These are phyloP conservation scores for Aphanoascus verrucosus DNA, from an alignment of 2,329 filamentous ascomycete genomes.

Conservation along the genomic window DNA sequence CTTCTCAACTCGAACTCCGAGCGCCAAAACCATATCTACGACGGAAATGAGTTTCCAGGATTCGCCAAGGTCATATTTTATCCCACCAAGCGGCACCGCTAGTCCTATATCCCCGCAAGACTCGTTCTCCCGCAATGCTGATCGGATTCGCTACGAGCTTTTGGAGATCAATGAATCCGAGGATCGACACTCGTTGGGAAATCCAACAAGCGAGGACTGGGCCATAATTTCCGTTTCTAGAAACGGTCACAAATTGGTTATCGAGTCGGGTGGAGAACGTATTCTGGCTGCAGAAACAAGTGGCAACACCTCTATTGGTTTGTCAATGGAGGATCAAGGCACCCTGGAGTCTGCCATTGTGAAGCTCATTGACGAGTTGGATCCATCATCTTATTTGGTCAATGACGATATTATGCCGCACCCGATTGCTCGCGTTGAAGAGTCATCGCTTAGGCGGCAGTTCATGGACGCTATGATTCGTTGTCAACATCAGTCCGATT, in stretches of 20 bases:
- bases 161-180: slow-evolving; percentile 30
- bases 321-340: slow-evolving; percentile 64
- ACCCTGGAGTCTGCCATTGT: slow-evolving; percentile 69
- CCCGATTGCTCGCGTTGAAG: neutral
- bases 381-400: slow-evolving; percentile 46
- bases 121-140: slow-evolving; percentile 26
- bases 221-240: slow-evolving; percentile 66
- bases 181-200: slow-evolving; percentile 49
- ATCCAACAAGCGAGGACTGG: slow-evolving; percentile 77
- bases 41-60: slow-evolving; percentile 23
- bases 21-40: slow-evolving; percentile 23
- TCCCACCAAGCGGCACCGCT: slow-evolving; percentile 12
- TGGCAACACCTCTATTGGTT: neutral
- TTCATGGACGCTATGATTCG: slow-evolving; percentile 61
- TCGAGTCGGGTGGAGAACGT: slow-evolving; percentile 1
- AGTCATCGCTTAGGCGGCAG: slow-evolving; percentile 26
- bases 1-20: slow-evolving; percentile 20
- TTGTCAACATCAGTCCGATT: slow-evolving; percentile 69
- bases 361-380: slow-evolving; percentile 71
- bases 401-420: slow-evolving; percentile 5
- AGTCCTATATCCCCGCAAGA: slow-evolving; percentile 19
- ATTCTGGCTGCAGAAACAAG: neutral
- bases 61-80: slow-evolving; percentile 15
- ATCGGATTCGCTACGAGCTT: slow-evolving; percentile 34
- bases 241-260: slow-evolving; percentile 46